These are phyloP conservation scores for Pythium sukuiense DNA, from an alignment of 352 stramenopile species.

Conservation along the genomic window DNA sequence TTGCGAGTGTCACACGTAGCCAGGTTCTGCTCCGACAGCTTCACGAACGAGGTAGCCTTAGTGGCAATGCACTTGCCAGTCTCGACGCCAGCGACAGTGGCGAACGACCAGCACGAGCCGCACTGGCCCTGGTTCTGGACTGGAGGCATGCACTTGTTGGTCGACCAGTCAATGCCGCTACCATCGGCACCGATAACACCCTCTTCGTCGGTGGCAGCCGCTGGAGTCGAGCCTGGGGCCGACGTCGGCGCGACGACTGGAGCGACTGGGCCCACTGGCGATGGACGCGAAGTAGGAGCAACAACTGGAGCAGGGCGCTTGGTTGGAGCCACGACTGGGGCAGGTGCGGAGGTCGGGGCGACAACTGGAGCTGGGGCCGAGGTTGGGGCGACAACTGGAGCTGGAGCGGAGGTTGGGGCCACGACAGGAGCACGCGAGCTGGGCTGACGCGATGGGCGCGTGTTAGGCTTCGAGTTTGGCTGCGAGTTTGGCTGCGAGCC, in stretches of 20 bases:
- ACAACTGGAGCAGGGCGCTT: neutral
- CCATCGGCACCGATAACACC: neutral
- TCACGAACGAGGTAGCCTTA: constrained; percentile 15
- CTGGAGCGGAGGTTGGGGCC: neutral
- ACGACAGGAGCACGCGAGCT: neutral
- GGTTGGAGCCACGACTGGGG: neutral
- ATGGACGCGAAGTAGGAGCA: neutral
- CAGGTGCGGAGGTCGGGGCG: neutral
- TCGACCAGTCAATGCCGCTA: constrained; percentile 20
- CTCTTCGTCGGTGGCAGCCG: neutral
- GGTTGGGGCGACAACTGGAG: neutral
- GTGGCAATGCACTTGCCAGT: constrained; percentile 28
- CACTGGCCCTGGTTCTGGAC: constrained; percentile 41
- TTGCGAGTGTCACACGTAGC: constrained; percentile 21
- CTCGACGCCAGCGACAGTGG: constrained; percentile 33
- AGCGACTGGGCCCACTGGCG: neutral
- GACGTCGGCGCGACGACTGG: neutral
- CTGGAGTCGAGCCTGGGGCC: neutral
- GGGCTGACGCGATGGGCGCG: neutral
- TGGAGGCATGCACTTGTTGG: constrained; percentile 18
- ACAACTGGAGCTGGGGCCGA: neutral
- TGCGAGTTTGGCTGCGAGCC: neutral
- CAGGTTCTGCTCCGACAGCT: constrained; percentile 29
- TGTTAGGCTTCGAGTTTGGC: neutral
- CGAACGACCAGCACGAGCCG: constrained; percentile 51